These are phyloP conservation scores for Rhodotorula mucilaginosa DNA, from an alignment of 1,284 basidiomycete genomes.

Conservation along the genomic window DNA sequence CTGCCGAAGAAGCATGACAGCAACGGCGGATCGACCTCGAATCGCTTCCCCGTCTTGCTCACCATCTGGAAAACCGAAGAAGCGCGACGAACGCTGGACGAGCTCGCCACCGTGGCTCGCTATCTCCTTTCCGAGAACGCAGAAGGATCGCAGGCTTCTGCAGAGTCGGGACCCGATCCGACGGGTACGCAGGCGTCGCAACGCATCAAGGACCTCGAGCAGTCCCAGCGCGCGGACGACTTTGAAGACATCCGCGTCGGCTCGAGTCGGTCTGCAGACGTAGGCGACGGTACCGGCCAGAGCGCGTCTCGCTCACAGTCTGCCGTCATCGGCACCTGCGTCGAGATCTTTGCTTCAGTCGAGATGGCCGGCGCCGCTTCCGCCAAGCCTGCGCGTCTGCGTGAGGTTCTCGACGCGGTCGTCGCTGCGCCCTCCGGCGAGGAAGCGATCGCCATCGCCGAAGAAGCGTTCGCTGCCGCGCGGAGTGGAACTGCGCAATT, in stretches of 20 bases:
- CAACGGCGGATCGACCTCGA: conserved; percentile 3
- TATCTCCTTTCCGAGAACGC: conserved; percentile 18
- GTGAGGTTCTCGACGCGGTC: conserved; percentile 61
- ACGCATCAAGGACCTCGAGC: conserved; percentile 22
- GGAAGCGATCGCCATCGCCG: conserved; percentile 61
- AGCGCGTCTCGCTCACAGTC: conserved; percentile 4
- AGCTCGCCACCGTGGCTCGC: conserved; percentile 22
- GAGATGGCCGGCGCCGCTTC: conserved; percentile 30
- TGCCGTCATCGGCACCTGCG: conserved; percentile 14
- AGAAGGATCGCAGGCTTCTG: neutral
- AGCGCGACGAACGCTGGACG: conserved; percentile 18
- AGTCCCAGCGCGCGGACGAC: conserved; percentile 57
- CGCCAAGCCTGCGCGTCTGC: conserved; percentile 21
- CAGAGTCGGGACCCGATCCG: neutral
- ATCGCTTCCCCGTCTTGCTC: conserved; percentile 14
- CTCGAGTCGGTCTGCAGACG: conserved; percentile 41
- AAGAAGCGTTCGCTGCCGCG: conserved; percentile 60
- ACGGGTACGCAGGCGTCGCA: conserved; percentile 42
- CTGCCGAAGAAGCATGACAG: conserved; percentile 45
- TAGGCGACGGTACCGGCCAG: conserved; percentile 20
- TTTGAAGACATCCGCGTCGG: conserved; percentile 60
- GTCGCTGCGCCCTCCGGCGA: conserved; percentile 55
- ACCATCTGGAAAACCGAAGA: conserved; percentile 20
- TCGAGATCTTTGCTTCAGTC: conserved; percentile 29
- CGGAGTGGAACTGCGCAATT: conserved; percentile 60